phyloP scores from a whole-genome alignment of 2,329 filamentous ascomycete species.

The Diaporthe eres region DNA sequence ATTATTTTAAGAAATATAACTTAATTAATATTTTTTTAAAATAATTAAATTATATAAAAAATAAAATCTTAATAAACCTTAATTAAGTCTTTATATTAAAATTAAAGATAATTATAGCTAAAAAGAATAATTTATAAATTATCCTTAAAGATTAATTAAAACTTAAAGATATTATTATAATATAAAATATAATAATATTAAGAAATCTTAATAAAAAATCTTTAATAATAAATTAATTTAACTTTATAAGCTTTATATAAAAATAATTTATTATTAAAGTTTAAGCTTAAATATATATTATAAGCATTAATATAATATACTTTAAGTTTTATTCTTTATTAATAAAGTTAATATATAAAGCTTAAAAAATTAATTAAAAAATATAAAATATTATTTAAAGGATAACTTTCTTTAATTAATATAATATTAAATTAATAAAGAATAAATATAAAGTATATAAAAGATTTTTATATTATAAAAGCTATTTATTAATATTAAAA shows the following conservation, averaged over 20 bases:
- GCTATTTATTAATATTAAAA: too few species aligned
- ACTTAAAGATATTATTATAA: neutral
- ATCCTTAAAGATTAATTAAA: neutral
- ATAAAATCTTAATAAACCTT: neutral
- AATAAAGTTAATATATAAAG: too few species aligned
- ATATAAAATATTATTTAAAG: too few species aligned
- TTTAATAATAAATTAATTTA: neutral
- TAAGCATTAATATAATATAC: neutral
- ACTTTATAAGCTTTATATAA: neutral
- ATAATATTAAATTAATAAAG: too few species aligned
- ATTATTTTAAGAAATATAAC: neutral
- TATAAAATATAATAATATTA: neutral
- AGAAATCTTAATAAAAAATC: neutral
- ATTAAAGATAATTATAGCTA: neutral
- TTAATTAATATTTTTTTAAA: neutral
- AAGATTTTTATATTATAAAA: too few species aligned
- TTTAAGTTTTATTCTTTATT: too few species aligned
- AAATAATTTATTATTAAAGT: neutral
- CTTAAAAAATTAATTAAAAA: too few species aligned
- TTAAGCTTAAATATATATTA: neutral
- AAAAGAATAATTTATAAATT: neutral
- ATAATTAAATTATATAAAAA: neutral
- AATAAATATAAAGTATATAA: too few species aligned
- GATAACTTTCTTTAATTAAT: neutral
- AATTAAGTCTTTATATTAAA: neutral